These are phyloP conservation scores for Termitomyces sp. DNA, from an alignment of 768 basidiomycete genomes.

Conservation along the genomic window DNA sequence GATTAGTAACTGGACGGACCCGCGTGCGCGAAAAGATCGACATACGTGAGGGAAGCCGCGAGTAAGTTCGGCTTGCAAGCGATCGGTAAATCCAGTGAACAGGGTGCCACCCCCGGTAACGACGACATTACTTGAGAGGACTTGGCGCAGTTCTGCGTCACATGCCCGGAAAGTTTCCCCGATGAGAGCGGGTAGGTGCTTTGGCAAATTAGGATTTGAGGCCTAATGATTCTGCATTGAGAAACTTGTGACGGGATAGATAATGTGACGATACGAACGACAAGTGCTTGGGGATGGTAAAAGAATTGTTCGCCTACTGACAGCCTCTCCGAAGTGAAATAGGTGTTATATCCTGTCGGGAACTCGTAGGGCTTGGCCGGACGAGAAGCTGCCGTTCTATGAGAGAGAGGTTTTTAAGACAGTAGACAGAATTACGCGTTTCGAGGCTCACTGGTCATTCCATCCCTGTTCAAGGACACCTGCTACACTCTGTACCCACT, in stretches of 20 bases:
- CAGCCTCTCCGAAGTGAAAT: constrained; percentile 80
- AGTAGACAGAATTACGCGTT: background rate
- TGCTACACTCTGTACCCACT: constrained; percentile 87
- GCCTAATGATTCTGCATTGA: constrained; percentile 23
- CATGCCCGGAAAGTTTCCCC: constrained; percentile 74
- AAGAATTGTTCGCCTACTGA: constrained; percentile 88
- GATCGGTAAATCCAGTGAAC: constrained; percentile 80
- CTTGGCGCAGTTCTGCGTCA: constrained; percentile 88
- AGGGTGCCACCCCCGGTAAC: constrained; percentile 92
- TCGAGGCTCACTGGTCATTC: constrained; percentile 72
- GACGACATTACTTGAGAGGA: constrained; percentile 89
- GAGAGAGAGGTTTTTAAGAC: background rate
- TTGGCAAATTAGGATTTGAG: constrained; percentile 64
- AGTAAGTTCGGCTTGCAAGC: constrained; percentile 71
- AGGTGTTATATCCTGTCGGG: constrained; percentile 85
- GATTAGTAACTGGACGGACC: background rate
- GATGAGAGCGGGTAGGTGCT: constrained; percentile 73
- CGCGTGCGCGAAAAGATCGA: constrained; percentile 9
- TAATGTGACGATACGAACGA: constrained; percentile 30
- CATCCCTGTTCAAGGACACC: constrained; percentile 84
- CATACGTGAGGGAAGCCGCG: constrained; percentile 77
- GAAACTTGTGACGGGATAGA: background rate
- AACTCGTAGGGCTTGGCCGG: constrained; percentile 83
- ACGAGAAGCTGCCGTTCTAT: constrained; percentile 55
- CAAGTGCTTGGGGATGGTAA: constrained; percentile 56